Evolutionary conservation across 2,329 filamentous ascomycete species (phyloP).

Genomic region (Neopestalotiopsis sp.): DNA sequence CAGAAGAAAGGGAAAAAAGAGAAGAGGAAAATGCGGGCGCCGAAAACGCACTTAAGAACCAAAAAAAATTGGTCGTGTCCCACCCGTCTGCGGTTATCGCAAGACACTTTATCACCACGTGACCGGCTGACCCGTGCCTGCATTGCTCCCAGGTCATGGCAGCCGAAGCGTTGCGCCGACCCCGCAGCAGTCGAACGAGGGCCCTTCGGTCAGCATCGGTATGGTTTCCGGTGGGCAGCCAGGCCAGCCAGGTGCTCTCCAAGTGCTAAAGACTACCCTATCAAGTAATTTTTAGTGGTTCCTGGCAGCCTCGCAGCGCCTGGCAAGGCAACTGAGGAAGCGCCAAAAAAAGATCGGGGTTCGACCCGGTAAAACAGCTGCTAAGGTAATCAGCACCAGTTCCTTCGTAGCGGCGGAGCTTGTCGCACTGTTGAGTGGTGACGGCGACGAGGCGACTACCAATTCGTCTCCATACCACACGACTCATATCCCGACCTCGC

Average conservation of each 20-base stretch:
- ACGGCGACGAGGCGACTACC: slow-evolving; percentile 4
- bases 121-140: slow-evolving; percentile 8
- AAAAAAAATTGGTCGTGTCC: neutral
- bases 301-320: neutral
- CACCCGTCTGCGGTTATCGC: neutral
- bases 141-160: neutral
- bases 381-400: neutral
- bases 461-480: slow-evolving; percentile 11
- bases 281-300: neutral
- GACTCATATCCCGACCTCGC: slow-evolving; percentile 11
- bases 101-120: slow-evolving; percentile 21
- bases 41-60: neutral
- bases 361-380: neutral
- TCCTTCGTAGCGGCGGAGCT: neutral
- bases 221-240: neutral
- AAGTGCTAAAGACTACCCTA: too few relatives aligned
- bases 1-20: slow-evolving; percentile 49
- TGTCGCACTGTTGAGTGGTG: slow-evolving; percentile 3
- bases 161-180: neutral
- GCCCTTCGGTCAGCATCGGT: neutral
- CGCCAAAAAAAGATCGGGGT: neutral
- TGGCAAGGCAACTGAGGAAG: neutral
- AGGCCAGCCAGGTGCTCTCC: neutral
- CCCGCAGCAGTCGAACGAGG: neutral
- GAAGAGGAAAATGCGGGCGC: slow-evolving; percentile 18